Evolutionary conservation across 2,329 filamentous ascomycete species (phyloP).

Genomic region (Fusarium tricinctum): DNA sequence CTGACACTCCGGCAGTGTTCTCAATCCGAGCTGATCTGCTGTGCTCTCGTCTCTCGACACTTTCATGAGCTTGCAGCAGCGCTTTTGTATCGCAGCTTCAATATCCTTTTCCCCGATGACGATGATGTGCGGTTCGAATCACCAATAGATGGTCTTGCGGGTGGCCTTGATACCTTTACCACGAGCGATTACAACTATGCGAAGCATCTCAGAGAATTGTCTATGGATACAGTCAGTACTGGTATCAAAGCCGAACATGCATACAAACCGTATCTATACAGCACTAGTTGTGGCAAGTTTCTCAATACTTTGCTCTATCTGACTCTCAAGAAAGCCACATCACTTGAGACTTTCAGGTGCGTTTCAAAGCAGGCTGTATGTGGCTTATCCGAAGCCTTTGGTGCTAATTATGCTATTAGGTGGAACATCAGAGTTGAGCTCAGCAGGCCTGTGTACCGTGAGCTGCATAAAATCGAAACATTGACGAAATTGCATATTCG

Average conservation of each 20-base stretch:
- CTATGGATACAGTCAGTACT: conserved; percentile 67
- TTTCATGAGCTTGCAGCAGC: conserved; percentile 71
- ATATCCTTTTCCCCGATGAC: conserved; percentile 73
- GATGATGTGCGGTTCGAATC: conserved; percentile 66
- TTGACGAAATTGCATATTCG: conserved; percentile 70
- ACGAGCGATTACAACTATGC: conserved; percentile 76
- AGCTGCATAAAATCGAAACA: conserved; percentile 66
- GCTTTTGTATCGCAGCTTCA: conserved; percentile 71
- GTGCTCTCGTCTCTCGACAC: conserved; percentile 70
- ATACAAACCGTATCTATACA: conserved; percentile 68
- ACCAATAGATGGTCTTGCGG: conserved; percentile 69
- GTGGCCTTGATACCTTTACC: conserved; percentile 71
- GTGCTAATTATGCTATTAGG: conserved; percentile 51
- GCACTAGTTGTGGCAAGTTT: conserved; percentile 72
- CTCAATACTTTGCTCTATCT: conserved; percentile 72
- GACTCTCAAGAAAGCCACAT: conserved; percentile 67
- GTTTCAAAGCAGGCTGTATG: conserved; percentile 41
- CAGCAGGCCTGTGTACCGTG: conserved; percentile 69
- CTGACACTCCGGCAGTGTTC: conserved; percentile 59
- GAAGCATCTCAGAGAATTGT: conserved; percentile 67
- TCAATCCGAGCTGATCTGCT: conserved; percentile 67
- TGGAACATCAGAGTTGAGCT: conserved; percentile 77
- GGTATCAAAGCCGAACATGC: conserved; percentile 67
- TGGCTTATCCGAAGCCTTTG: conserved; percentile 6
- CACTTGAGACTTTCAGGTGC: conserved; percentile 70